Evolutionary conservation across 2,329 filamentous ascomycete species (phyloP), one percentile per base, ranked within the genome.

Genomic region (Aureobasidium namibiae): DNA sequence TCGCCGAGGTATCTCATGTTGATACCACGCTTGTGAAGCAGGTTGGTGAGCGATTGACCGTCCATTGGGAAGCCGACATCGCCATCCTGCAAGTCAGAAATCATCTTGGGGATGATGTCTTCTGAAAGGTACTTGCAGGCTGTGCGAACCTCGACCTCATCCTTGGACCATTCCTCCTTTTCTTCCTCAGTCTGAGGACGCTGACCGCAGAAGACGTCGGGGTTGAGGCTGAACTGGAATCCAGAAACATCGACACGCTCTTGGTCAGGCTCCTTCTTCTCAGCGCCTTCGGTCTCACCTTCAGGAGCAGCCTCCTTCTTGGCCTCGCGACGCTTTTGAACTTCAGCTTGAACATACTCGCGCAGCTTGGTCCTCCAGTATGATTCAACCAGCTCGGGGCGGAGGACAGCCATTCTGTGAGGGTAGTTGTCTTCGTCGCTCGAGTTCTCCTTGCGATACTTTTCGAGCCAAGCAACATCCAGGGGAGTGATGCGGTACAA

Each of bases 41-140:
- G 82, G 64, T 86, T 85, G 67, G 88, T 90, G 61, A 99, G 80
- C 21, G 92, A 96, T 68, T 89, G 84, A n/a, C 94, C 94, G 67
- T 99, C 95, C 90, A 97, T 96, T 13, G 94, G 94, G 78, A 97
- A 97, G 67, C 92, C 94, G 65, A 96, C 87, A 66, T 99, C 92
- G 7, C 90, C 92, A 65, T 95, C 90, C 69, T 88, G 87, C 61
- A 99, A 82, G 68, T 99, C 92, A 63, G 87, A 85, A 60, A 97
- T 75, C 60, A 99, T 80, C 59, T 88, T 84, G n/a, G 92, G 91
- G 64, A 99, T 88, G 58, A 90, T 83, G 61, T 87, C 86, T 9
- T 85, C 80, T 9, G 84, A 84, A 52, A 99, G 80, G 73, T 88
- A 91, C 56, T 84, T 79, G 75, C 91, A 94, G 31, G 90, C 90